A percentile compares a stretch with the other conserved stretches of the same genome.
phyloP scores from a whole-genome alignment of 2,329 filamentous ascomycete species.

The Emmonsia crescens region DNA sequence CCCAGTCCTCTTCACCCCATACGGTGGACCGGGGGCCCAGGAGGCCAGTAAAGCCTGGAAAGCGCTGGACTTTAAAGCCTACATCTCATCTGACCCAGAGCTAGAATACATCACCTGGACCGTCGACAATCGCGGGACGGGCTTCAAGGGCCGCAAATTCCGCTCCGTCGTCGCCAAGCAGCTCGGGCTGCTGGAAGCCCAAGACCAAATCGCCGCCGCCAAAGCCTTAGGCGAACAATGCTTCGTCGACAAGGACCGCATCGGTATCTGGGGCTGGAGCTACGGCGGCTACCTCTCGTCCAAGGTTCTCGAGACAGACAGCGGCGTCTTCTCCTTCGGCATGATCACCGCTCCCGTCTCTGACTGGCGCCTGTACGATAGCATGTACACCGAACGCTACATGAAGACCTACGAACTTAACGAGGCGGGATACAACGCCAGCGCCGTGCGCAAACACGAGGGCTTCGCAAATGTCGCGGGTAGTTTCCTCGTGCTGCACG shows the following conservation, averaged over 20 bases:
- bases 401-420: constrained; percentile 55
- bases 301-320: constrained; percentile 55
- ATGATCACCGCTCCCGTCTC: constrained; percentile 55
- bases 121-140: constrained; percentile 58
- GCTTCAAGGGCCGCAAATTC: constrained; percentile 53
- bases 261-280: constrained; percentile 60
- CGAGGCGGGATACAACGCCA: constrained; percentile 48
- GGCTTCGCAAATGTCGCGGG: constrained; percentile 55
- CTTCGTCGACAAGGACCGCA: constrained; percentile 48
- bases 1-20: constrained; percentile 55
- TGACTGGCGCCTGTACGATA: constrained; percentile 63
- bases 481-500: constrained; percentile 53
- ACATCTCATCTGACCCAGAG: constrained; percentile 56
- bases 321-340: constrained; percentile 51
- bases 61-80: constrained; percentile 48
- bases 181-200: constrained; percentile 52
- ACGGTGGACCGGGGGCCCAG: constrained; percentile 57
- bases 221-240: constrained; percentile 40
- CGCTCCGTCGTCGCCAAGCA: constrained; percentile 47
- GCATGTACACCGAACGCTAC: constrained; percentile 61
- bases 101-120: constrained; percentile 58
- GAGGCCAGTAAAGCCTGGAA: constrained; percentile 48
- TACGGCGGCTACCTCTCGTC: constrained; percentile 56
- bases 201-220: constrained; percentile 59
- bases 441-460: constrained; percentile 45